Base-by-base conservation (phyloP, 2,329 filamentous ascomycete genomes). In the Orbilia quercus region DNA sequence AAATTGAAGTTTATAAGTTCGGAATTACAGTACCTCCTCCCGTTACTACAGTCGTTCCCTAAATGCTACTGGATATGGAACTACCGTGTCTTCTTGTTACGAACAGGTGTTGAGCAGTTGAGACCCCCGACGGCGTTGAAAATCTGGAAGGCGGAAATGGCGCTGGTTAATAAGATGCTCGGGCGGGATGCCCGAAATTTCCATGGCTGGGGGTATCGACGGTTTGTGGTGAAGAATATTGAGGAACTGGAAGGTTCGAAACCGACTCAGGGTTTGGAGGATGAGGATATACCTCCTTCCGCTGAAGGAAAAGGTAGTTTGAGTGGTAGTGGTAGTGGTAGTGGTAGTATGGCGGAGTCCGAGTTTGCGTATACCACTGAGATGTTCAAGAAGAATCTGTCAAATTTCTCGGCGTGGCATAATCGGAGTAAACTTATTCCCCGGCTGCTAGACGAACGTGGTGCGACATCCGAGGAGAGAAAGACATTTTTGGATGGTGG, bases 1-100 rank as follows among this genome's bases (percentile, higher is more conserved):
- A 70, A 73, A 25, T 51, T 53, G 38, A 63, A 74, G n/a, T 64
- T 76, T 7, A 85, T 98, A 74, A 85, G 86, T 50, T 83, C 86
- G 63, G 95, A 99, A 80, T 84, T 99, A 34, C 82, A 83, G 51
- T 96, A 97, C 79, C 89, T 94, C 34, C 87, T 97, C 42, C 91
- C 91, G 0, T 85, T 99, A 18, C 86, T 99, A 54, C 85, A 91
- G 75, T 88, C 92, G 76, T 94, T 88, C 76, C 95, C 95, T 5
- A 99, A 99, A 81, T 98, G 95, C 84, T 99, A 99, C 83, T 98
- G 95, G 94, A 94, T 99, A 78, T 99, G 95, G 95, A 96, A 96
- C 77, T 94, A 97, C 81, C 89, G 95, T 25, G 82, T 90, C 48
- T 99, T 95, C 93, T 83, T 94, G 1, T 84, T 99, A 12, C 83